Evolutionary conservation across 805 yeast species (phyloP).

Genomic region (Saccharomycopsis guyanensis): DNA sequence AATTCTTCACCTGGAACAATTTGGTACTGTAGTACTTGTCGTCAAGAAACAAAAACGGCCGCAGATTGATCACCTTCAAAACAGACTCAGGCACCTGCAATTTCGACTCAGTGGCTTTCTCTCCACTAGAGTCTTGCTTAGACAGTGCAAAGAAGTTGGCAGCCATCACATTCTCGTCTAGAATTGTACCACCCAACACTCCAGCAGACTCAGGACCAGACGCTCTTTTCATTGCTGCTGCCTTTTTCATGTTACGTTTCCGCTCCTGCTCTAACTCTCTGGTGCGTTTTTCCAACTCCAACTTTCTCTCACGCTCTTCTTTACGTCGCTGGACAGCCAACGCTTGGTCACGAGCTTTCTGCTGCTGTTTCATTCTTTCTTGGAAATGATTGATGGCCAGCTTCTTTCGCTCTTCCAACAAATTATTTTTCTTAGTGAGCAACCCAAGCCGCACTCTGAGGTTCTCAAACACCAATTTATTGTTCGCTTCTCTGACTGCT

Average conservation of each 20-base stretch:
- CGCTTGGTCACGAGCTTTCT: constrained; percentile 25
- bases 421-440: constrained; percentile 37
- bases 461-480: constrained; percentile 43
- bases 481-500: constrained; percentile 36
- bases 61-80: constrained; percentile 40
- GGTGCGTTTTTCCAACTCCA: constrained; percentile 4
- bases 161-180: neutral
- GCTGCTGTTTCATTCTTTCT: constrained; percentile 31
- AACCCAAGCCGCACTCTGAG: constrained; percentile 44
- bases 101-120: neutral
- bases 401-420: constrained; percentile 30
- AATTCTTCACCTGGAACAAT: constrained; percentile 32
- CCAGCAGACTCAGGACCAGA: neutral
- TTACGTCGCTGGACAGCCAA: constrained; percentile 8
- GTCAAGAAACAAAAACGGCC: constrained; percentile 52
- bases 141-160: neutral
- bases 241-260: constrained; percentile 13
- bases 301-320: constrained; percentile 20
- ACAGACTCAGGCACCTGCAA: constrained; percentile 41
- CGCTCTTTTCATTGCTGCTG: constrained; percentile 8
- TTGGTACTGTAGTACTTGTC: constrained; percentile 42
- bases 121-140: neutral
- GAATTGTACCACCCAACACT: neutral
- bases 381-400: constrained; percentile 31
- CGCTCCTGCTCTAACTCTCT: constrained; percentile 21